Conservation (phyloP, 2,329 filamentous ascomycete species). For the Cercospora sp. region DNA sequence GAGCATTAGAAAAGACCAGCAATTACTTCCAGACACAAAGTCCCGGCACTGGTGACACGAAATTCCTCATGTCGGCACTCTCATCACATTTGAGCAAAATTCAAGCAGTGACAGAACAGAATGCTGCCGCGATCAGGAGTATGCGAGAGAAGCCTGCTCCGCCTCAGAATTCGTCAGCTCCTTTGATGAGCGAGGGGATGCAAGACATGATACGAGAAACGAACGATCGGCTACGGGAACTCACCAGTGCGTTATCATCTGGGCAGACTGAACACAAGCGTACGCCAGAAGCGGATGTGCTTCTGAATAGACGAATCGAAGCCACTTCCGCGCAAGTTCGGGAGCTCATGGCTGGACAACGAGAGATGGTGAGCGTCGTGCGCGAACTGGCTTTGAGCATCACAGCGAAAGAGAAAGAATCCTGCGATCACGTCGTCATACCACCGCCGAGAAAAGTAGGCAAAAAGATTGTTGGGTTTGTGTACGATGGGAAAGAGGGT, state of each 20-base stretch:
- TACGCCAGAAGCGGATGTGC: slow-evolving; percentile 10
- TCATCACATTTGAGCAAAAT: slow-evolving; percentile 35
- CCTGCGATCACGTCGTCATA: slow-evolving; percentile 35
- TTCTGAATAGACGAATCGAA: slow-evolving; percentile 25
- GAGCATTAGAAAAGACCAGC: slow-evolving; percentile 24
- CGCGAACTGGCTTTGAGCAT: slow-evolving; percentile 30
- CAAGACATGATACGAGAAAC: slow-evolving; percentile 16
- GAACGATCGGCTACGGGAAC: slow-evolving; percentile 4
- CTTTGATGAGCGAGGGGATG: slow-evolving; percentile 11
- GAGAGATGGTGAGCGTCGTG: slow-evolving; percentile 33
- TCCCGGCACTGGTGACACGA: slow-evolving; percentile 28
- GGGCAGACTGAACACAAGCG: background rate
- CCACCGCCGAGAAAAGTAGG: slow-evolving; percentile 38
- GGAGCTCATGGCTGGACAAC: slow-evolving; percentile 33
- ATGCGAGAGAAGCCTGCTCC: slow-evolving; percentile 23
- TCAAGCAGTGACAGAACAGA: slow-evolving; percentile 35
- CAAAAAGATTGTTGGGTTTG: slow-evolving; percentile 36
- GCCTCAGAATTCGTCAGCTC: background rate
- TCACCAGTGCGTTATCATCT: slow-evolving; percentile 1
- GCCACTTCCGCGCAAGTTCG: slow-evolving; percentile 31
- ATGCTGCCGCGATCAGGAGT: slow-evolving; percentile 29
- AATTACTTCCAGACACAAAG: slow-evolving; percentile 7
- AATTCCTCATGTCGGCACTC: slow-evolving; percentile 34
- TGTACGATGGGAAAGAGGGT: slow-evolving; percentile 36
- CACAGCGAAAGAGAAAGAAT: slow-evolving; percentile 24